phyloP scores from a whole-genome alignment of 495 filamentous ascomycete genomes.

The Annulohypoxylon bovei region DNA sequence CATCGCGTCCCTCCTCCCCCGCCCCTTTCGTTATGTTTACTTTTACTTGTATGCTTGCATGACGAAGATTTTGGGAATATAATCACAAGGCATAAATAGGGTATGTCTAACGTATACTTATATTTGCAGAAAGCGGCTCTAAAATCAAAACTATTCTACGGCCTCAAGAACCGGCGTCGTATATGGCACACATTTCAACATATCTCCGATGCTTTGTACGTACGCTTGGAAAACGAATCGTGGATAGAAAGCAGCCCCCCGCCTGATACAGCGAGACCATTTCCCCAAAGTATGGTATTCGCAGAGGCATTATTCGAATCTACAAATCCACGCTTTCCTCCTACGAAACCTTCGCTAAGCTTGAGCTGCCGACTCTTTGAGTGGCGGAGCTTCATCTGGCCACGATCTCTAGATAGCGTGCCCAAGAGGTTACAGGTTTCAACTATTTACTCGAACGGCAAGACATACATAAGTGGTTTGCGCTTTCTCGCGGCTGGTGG shows the following conservation, averaged over 20 bases:
- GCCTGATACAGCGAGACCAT: neutral
- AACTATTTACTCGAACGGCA: neutral
- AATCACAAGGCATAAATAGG: neutral
- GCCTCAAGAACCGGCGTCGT: conserved; percentile 7
- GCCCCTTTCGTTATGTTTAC: neutral
- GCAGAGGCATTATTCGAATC: neutral
- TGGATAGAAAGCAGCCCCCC: neutral
- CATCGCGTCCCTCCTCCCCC: neutral
- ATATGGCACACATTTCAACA: conserved; percentile 3
- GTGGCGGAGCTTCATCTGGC: neutral
- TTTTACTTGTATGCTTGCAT: neutral
- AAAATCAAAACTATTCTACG: neutral
- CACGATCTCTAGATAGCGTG: neutral
- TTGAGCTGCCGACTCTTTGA: conserved; percentile 6
- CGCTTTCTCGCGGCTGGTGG: neutral
- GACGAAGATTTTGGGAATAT: neutral
- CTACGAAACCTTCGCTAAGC: neutral
- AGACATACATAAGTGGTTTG: conserved; percentile 10
- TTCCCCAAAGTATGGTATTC: neutral
- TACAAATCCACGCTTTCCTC: neutral
- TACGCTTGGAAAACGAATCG: neutral
- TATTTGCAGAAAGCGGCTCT: neutral
- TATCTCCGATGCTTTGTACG: neutral
- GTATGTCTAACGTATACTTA: neutral
- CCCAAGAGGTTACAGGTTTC: conserved; percentile 3